Evolutionary conservation across 345 rosid genomes (phyloP), one percentile per base, ranked within the genome.

Genomic region (Adansonia digitata): DNA sequence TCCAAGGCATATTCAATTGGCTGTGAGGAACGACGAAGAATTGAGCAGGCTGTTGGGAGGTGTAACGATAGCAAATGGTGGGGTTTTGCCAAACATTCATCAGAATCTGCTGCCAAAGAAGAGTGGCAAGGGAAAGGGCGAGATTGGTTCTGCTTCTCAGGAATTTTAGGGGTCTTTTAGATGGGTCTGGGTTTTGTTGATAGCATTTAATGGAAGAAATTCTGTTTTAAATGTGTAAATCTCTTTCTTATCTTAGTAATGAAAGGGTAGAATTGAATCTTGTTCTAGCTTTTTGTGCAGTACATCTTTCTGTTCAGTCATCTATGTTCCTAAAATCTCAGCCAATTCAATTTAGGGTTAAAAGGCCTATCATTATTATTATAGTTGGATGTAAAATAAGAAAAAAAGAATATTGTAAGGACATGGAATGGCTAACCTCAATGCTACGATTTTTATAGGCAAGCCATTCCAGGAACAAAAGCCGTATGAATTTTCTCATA

Each of bases 11-110:
- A 87, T 90, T 34, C 91, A 90, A 60, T 85, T 90, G 34, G 93
- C 93, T 2, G 91, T 90, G 77, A 88, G 92, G 71, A 90, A 90
- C 42, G 94, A 90, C 34, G 92, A 90, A 34, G 94, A 90, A 48
- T 22, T 90, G 6, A 88, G 94, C 76, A 90, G 88, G 59, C 91
- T 90, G 29, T 34, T 90, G 66, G 92, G 94, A 7, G 78, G 84
- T 6, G 94, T 90, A 15, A 90, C 92, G 5, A 88, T 90, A 64
- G 94, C 94, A 0, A 90, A 88, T 56, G 94, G 94, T 1, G 94
- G 92, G 6, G 94, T 90, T 1, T 77, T 90, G 68, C 92, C 92
- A 0, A 90, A 88, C 31, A 90, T 90, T 72, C 91, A 90, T 53
- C 84, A 81, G 79, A 88, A 34, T 0, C 84, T 90, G 18, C 79